Evolutionary conservation across 73 alveolate species (phyloP).

Genomic region (Breviolum minutum): DNA sequence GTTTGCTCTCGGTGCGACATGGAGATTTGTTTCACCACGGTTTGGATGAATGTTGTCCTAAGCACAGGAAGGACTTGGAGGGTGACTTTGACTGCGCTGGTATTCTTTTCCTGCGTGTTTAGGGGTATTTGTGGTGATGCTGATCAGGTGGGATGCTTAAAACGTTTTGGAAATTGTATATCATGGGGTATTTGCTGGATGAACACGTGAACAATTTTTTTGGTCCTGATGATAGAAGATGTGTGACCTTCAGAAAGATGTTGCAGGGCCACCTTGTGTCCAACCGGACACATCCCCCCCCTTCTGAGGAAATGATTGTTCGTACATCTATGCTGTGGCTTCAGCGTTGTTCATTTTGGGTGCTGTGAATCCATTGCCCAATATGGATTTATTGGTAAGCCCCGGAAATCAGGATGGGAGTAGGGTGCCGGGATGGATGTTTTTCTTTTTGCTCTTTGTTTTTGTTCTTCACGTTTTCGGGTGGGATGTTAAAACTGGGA

Average conservation of each 20-base stretch:
- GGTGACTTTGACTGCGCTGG: not conserved
- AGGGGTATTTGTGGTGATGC: not conserved
- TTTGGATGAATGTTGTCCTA: slow-evolving; percentile 17
- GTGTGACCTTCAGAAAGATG: not conserved
- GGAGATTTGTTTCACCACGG: slow-evolving; percentile 21
- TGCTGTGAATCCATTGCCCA: slow-evolving; percentile 18
- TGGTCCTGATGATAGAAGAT: no score
- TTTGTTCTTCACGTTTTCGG: no score
- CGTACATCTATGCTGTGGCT: slow-evolving; percentile 16
- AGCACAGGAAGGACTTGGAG: not conserved
- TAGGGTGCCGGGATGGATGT: no score
- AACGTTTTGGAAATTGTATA: not conserved
- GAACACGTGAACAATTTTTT: not conserved
- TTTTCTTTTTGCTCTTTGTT: no score
- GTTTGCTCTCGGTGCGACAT: slow-evolving; percentile 16
- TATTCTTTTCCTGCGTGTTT: no score
- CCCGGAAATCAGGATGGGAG: slow-evolving; percentile 21
- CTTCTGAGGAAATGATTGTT: slow-evolving; percentile 31
- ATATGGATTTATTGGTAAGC: slow-evolving; percentile 27
- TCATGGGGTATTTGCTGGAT: not conserved
- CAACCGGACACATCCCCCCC: not conserved
- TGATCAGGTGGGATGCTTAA: not conserved
- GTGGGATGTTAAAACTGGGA: no score
- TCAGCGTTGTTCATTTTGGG: slow-evolving; percentile 15
- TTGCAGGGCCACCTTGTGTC: not conserved